Percentiles rank a stretch among this genome's conserved stretches.
Evolutionary conservation across 352 stramenopile genomes (phyloP).

Genomic region (Blastocystis sp.): DNA sequence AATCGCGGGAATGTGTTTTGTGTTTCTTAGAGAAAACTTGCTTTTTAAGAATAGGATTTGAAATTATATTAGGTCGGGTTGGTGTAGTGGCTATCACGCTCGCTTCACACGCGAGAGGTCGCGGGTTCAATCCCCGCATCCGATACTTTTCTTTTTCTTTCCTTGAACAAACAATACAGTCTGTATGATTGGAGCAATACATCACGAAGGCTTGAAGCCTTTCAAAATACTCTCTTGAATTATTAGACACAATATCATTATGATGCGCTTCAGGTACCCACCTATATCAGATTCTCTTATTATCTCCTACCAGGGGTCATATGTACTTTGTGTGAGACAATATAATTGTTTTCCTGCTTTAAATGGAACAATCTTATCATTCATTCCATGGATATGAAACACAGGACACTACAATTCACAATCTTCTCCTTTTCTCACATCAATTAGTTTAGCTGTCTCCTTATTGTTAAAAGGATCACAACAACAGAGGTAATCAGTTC

Average conservation of each 20-base stretch:
- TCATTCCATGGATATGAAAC: slow-evolving; percentile 37
- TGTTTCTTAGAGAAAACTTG: not conserved
- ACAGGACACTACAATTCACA: not conserved
- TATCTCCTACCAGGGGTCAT: slow-evolving; percentile 3
- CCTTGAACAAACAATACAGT: not conserved
- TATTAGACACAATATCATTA: not conserved
- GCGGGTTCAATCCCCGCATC: slow-evolving; percentile 35
- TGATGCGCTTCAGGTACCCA: slow-evolving; percentile 10
- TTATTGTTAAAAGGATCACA: not conserved
- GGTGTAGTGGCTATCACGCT: slow-evolving; percentile 43
- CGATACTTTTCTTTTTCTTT: slow-evolving; percentile 37
- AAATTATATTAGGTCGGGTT: not conserved
- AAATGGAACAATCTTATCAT: slow-evolving; percentile 15
- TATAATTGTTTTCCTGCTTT: not conserved
- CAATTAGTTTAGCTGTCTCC: not conserved
- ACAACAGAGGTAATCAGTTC: not conserved
- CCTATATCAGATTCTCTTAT: not conserved
- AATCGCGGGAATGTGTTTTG: not conserved
- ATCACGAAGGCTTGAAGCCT: not conserved
- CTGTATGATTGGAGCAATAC: not conserved
- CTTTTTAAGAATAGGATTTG: too few relatives aligned
- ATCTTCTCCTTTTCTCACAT: not conserved
- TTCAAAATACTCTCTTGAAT: slow-evolving; percentile 2
- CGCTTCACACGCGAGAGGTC: slow-evolving; percentile 30
- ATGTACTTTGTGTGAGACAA: not conserved